These are phyloP conservation scores for Alternaria sp. DNA, from an alignment of 2,329 filamentous ascomycete genomes.

Conservation along the genomic window DNA sequence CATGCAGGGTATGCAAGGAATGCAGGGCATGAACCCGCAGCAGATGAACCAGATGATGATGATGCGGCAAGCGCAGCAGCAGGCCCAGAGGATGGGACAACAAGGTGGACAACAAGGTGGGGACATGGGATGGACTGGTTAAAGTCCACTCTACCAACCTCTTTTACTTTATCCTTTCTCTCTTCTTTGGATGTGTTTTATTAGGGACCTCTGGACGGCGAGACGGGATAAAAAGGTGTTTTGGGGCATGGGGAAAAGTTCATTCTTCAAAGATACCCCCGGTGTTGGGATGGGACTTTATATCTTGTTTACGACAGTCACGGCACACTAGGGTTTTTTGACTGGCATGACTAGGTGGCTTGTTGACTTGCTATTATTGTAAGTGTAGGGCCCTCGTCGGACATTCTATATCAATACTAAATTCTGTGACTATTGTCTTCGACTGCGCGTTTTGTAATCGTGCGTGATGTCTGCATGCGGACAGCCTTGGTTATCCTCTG, in stretches of 20 bases:
- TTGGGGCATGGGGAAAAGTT: slow-evolving; percentile 2
- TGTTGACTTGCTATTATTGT: not conserved
- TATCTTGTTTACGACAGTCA: slow-evolving; percentile 1
- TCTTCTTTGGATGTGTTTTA: not conserved
- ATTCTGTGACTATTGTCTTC: not conserved
- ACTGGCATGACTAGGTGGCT: not conserved
- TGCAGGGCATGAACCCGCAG: slow-evolving; percentile 39
- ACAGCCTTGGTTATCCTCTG: not conserved
- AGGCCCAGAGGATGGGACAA: slow-evolving; percentile 34
- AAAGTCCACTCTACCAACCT: not conserved
- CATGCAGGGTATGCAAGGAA: slow-evolving; percentile 36
- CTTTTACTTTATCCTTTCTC: not conserved
- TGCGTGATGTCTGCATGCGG: not conserved
- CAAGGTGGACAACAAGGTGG: slow-evolving; percentile 35
- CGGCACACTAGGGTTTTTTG: not conserved
- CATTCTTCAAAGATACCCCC: slow-evolving; percentile 11
- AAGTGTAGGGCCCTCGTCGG: not conserved
- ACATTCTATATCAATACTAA: not conserved
- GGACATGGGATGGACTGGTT: slow-evolving; percentile 41
- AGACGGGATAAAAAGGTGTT: not conserved
- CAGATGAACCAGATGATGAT: slow-evolving; percentile 48
- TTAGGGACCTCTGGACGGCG: not conserved
- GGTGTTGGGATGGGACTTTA: slow-evolving; percentile 5
- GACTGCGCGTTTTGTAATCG: not conserved
- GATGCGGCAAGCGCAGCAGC: slow-evolving; percentile 45